These are phyloP conservation scores for Plantago coronopus DNA, from an alignment of 305 asterid genomes.

Conservation along the genomic window DNA sequence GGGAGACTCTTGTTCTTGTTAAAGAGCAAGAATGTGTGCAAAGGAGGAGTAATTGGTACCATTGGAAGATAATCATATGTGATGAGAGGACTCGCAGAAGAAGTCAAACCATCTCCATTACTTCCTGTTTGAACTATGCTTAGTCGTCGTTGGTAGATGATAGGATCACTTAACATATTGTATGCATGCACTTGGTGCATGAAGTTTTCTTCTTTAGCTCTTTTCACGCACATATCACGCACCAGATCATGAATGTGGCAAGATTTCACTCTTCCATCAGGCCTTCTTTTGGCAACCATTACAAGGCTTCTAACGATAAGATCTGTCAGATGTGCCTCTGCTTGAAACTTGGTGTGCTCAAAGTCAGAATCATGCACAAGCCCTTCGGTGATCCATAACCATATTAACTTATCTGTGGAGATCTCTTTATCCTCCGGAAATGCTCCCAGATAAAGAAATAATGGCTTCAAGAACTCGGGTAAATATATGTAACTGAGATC, in stretches of 20 bases:
- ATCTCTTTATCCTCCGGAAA: constrained; percentile 16
- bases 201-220: constrained; percentile 22
- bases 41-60: neutral
- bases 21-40: constrained; percentile 10
- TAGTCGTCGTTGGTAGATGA: neutral
- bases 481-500: constrained; percentile 6
- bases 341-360: constrained; percentile 17
- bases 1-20: neutral
- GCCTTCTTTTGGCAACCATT: constrained; percentile 12
- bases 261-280: constrained; percentile 21
- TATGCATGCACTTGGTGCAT: constrained; percentile 2
- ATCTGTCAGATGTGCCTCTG: constrained; percentile 14
- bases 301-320: constrained; percentile 24
- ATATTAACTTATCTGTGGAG: neutral
- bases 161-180: constrained; percentile 4
- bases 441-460: constrained; percentile 17
- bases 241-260: constrained; percentile 27
- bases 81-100: neutral
- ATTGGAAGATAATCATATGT: neutral
- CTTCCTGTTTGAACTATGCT: neutral
- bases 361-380: neutral
- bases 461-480: constrained; percentile 9
- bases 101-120: neutral
- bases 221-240: constrained; percentile 17
- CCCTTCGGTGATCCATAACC: constrained; percentile 17